Evolutionary conservation across 148 eudicot genomes (phyloP), one percentile per base, ranked within the genome.

Genomic region (Persicaria maculosa): DNA sequence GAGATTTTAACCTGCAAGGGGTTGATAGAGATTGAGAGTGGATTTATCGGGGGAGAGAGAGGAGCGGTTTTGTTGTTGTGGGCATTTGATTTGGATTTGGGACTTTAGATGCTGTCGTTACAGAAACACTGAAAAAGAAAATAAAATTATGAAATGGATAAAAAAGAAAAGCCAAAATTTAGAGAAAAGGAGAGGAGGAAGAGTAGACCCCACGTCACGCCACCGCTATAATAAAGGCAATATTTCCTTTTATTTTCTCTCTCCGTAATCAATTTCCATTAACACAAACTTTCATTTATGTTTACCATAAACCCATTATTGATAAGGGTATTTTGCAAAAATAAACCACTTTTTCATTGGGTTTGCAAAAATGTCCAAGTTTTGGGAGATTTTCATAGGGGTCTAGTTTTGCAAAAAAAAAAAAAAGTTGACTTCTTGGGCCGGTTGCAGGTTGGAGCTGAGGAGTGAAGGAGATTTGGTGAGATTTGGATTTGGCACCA

Each of bases 201-300:
- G 79, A 80, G 82, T 67, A 19, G 77, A 68, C 74, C 79, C 82
- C 76, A 76, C 77, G 82, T 19, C 61, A 76, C 46, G 70, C n/a
- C 70, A 65, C 70, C 70, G 70, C 70, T 65, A 17, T 25, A 14
- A 40, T 14, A 46, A 17, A 40, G 14, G 36, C 36, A 64, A 17
- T 50, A 58, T 40, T 73, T 46, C n/a, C 50, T 46, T 47, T 67
- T 40, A 50, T 31, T 52, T 17, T 1, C 50, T 50, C n/a, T 7
- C 1, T 54, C 46, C 7, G 6, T 69, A 3, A 45, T 71, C 10
- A n/a, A 47, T 17, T 9, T 47, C 43, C 40, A 20, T 71, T 11
- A 12, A 64, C 31, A 64, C 69, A 11, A 7, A n/a, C 69, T 0
- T 17, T 12, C 8, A 31, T 11, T 64, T 11, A 64, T 10, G 0